Percentiles rank a stretch among this genome's conserved stretches.
phyloP scores from a whole-genome alignment of 2,329 filamentous ascomycete genomes.

The Ilyonectria mors-panacis region DNA sequence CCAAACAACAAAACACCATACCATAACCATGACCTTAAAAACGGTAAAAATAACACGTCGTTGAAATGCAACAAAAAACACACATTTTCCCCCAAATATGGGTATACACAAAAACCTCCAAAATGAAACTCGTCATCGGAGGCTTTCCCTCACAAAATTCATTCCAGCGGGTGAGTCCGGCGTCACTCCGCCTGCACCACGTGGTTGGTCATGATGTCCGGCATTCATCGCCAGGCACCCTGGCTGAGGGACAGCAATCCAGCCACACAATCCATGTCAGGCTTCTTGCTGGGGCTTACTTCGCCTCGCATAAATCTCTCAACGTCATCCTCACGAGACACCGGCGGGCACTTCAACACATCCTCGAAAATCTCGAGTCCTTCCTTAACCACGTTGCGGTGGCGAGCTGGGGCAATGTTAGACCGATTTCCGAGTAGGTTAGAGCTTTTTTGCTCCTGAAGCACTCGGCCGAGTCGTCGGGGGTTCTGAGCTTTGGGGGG shows the following conservation, averaged over 20 bases:
- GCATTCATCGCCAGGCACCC: conserved; percentile 82
- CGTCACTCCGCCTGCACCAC: conserved; percentile 15
- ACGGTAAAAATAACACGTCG: conserved; percentile 32
- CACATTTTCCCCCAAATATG: conserved; percentile 30
- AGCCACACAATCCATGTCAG: conserved; percentile 90
- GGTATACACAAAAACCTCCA: conserved; percentile 36
- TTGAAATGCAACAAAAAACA: conserved; percentile 31
- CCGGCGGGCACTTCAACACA: conserved; percentile 47
- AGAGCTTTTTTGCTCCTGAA: conserved; percentile 58
- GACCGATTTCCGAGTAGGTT: conserved; percentile 55
- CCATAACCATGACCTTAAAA: conserved; percentile 30
- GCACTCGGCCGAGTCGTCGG: conserved; percentile 58
- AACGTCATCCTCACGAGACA: conserved; percentile 69
- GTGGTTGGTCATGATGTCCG: conserved; percentile 19
- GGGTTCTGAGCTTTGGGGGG: conserved; percentile 51
- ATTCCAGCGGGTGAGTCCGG: conserved; percentile 25
- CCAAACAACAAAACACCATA: conserved; percentile 40
- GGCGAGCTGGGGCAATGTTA: conserved; percentile 58
- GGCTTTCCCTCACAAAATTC: conserved; percentile 30
- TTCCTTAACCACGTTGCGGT: conserved; percentile 50
- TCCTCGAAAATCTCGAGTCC: conserved; percentile 70
- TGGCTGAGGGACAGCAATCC: conserved; percentile 91
- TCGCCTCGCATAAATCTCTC: conserved; percentile 80
- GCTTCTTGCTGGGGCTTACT: conserved; percentile 78
- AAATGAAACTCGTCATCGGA: conserved; percentile 28